Conservation (phyloP, 1,139 yeast species). For the Taphrina communis region DNA sequence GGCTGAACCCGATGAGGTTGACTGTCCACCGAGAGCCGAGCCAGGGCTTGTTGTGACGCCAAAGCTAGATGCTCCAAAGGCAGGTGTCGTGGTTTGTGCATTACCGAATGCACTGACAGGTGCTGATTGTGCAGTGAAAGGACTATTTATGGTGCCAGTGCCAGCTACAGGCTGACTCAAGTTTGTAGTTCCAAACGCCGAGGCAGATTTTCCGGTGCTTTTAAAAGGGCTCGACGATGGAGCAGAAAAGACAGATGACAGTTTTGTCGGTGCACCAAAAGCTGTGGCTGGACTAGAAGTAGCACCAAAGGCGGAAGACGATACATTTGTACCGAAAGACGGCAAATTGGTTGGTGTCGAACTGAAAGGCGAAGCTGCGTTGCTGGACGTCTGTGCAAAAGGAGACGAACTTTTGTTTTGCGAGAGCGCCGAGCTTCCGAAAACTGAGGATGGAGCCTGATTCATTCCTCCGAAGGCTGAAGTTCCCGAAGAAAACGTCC, state of each 20-base stretch:
- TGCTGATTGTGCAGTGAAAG: not conserved
- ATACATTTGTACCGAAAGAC: not conserved
- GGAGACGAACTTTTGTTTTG: not conserved
- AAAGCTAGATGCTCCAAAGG: not conserved
- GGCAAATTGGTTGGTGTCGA: not conserved
- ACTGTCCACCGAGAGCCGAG: slow-evolving; percentile 7
- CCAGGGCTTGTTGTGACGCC: not conserved
- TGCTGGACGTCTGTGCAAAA: not conserved
- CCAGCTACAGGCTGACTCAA: not conserved
- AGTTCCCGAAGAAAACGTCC: not conserved
- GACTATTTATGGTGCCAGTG: not conserved
- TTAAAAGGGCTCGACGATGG: not conserved
- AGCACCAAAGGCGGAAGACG: slow-evolving; percentile 10
- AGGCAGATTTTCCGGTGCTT: not conserved
- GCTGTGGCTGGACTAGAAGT: not conserved
- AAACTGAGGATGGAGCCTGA: slow-evolving; percentile 1
- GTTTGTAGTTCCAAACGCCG: slow-evolving; percentile 3
- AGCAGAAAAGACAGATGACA: slow-evolving; percentile 2
- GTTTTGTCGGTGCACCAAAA: slow-evolving; percentile 7
- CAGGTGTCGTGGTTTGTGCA: not conserved
- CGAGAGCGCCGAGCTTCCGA: not conserved
- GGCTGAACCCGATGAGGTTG: not conserved
- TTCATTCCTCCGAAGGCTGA: not conserved
- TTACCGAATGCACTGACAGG: not conserved
- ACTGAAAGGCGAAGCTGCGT: not conserved